Percentiles rank a stretch among this genome's conserved stretches.
Evolutionary conservation across 352 stramenopile genomes (phyloP).

Genomic region (Thraustochytrium striatum): DNA sequence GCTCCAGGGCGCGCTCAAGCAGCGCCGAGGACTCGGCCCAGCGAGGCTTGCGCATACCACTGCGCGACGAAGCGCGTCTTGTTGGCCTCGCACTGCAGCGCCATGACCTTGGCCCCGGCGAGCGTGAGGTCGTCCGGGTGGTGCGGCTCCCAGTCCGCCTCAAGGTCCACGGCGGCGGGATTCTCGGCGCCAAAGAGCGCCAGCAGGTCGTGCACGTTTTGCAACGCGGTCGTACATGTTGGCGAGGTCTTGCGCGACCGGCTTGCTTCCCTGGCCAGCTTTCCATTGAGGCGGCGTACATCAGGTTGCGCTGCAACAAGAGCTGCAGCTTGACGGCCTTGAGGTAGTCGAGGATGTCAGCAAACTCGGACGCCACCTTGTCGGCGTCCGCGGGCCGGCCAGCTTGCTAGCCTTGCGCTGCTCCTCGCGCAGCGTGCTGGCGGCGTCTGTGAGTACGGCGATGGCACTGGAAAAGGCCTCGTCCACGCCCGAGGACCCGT

Average conservation of each 20-base stretch:
- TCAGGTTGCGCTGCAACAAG: constrained; percentile 10
- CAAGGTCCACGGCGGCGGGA: not conserved
- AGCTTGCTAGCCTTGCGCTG: not conserved
- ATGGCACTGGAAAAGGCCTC: constrained; percentile 8
- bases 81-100: constrained; percentile 6
- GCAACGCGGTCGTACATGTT: constrained; percentile 19
- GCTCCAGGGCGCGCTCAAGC: constrained; percentile 9
- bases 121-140: not conserved
- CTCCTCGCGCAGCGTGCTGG: constrained; percentile 12
- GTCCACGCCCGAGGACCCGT: not conserved
- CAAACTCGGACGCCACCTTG: constrained; percentile 9
- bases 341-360: constrained; percentile 10
- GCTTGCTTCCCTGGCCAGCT: not conserved
- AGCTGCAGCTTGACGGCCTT: constrained; percentile 27
- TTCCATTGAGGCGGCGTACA: constrained; percentile 19
- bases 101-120: not conserved
- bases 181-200: not conserved
- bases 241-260: constrained; percentile 8
- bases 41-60: not conserved
- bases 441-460: not conserved
- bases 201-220: constrained; percentile 32
- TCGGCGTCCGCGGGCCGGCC: not conserved
- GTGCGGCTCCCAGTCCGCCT: not conserved
- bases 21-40: constrained; percentile 20
- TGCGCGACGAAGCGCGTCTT: not conserved